Conservation (phyloP, 257 asterid genomes). For the Plantago major region DNA sequence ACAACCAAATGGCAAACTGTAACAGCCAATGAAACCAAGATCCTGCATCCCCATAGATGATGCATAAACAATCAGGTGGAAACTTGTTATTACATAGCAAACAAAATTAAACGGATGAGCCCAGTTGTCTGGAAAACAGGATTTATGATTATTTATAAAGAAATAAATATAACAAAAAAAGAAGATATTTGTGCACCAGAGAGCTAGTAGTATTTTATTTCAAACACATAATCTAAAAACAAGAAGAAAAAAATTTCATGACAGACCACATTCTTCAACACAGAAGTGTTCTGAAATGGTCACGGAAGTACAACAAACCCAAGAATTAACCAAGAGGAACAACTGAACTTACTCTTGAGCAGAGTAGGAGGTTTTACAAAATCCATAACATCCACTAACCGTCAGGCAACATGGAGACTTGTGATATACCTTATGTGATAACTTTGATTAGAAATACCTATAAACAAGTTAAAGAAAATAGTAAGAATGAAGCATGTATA, state of each 20-base stretch:
- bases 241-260: no score
- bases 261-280: not conserved
- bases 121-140: no score
- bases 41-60: slow-evolving; percentile 45
- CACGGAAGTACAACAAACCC: not conserved
- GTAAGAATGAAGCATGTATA: not conserved
- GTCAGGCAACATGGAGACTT: slow-evolving; percentile 66
- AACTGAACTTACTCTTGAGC: slow-evolving; percentile 51
- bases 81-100: not conserved
- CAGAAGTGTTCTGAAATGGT: not conserved
- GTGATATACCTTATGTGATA: slow-evolving; percentile 20
- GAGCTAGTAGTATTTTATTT: slow-evolving; percentile 5
- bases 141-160: no score
- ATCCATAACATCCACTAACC: slow-evolving; percentile 73
- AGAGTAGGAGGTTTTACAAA: slow-evolving; percentile 38
- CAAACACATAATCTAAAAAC: not conserved
- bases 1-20: slow-evolving; percentile 61
- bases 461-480: slow-evolving; percentile 5
- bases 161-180: no score
- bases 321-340: not conserved
- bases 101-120: no score
- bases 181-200: not conserved
- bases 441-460: slow-evolving; percentile 23
- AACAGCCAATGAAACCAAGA: slow-evolving; percentile 51
- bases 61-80: slow-evolving; percentile 3